phyloP scores from a whole-genome alignment of 768 basidiomycete genomes.

The Xerocomus spinulosus region DNA sequence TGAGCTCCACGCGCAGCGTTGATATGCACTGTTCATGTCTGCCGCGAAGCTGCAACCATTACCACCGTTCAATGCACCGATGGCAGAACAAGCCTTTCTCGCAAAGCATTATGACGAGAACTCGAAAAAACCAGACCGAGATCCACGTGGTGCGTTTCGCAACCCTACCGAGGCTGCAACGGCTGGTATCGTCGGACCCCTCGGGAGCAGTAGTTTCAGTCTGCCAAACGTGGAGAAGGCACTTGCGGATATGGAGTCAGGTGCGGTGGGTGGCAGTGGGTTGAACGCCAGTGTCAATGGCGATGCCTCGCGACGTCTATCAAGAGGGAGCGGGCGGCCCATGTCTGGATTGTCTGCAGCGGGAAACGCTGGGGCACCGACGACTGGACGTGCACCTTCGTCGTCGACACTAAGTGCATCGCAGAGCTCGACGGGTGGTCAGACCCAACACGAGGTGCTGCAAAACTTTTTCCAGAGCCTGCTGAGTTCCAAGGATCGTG shows the following conservation, averaged over 20 bases:
- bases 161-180: constrained; percentile 61
- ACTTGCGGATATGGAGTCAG: constrained; percentile 81
- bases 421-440: constrained; percentile 48
- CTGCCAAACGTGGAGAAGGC: constrained; percentile 87
- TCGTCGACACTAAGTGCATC: constrained; percentile 37
- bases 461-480: constrained; percentile 87
- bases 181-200: constrained; percentile 83
- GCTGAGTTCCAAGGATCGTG: constrained; percentile 64
- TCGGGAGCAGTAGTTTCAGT: constrained; percentile 81
- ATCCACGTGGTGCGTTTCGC: constrained; percentile 84
- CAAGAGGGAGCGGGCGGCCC: constrained; percentile 23
- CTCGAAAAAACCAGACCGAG: constrained; percentile 82
- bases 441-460: constrained; percentile 75
- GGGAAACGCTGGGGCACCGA: constrained; percentile 32
- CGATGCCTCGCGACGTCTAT: constrained; percentile 34
- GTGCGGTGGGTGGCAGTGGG: constrained; percentile 33
- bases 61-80: constrained; percentile 75
- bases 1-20: constrained; percentile 26
- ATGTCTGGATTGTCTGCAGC: constrained; percentile 38
- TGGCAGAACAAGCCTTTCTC: constrained; percentile 88
- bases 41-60: constrained; percentile 52
- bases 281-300: constrained; percentile 32
- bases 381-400: constrained; percentile 33
- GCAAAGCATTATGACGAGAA: constrained; percentile 89
- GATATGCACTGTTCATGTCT: background rate